A percentile compares a stretch with the other conserved stretches of the same genome.
These are phyloP conservation scores for Metschnikowia anglica DNA, from an alignment of 805 yeast species.

Conservation along the genomic window DNA sequence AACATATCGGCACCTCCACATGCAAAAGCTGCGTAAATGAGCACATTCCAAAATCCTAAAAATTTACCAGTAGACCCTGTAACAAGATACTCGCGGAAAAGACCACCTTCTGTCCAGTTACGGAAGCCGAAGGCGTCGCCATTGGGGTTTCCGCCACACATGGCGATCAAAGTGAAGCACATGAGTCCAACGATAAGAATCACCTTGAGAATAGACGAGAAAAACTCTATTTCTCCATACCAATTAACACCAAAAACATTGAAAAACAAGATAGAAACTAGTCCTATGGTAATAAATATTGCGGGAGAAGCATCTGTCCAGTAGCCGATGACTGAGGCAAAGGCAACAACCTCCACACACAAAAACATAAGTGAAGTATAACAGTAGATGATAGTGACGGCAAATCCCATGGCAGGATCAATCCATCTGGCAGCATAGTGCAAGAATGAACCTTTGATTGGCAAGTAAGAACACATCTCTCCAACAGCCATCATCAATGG, in stretches of 20 bases:
- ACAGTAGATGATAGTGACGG: conserved; percentile 33
- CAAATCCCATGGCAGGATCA: conserved; percentile 39
- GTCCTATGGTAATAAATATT: conserved; percentile 30
- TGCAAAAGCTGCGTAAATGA: conserved; percentile 64
- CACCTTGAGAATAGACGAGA: conserved; percentile 23
- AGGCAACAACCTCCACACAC: conserved; percentile 35
- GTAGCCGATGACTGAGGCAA: conserved; percentile 30
- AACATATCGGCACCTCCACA: conserved; percentile 51
- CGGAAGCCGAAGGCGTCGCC: conserved; percentile 36
- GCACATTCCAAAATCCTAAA: conserved; percentile 60
- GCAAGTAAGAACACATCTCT: conserved; percentile 39
- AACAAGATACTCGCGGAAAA: conserved; percentile 28
- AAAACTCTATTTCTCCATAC: conserved; percentile 24
- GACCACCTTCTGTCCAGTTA: conserved; percentile 37
- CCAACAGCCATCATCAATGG: conserved; percentile 39
- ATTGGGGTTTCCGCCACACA: conserved; percentile 41
- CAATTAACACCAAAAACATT: conserved; percentile 28
- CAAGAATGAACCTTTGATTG: conserved; percentile 36
- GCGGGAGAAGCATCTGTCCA: conserved; percentile 37
- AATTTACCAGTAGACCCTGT: conserved; percentile 60
- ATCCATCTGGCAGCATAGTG: conserved; percentile 37
- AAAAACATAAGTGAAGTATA: conserved; percentile 36
- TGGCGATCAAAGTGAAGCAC: conserved; percentile 35
- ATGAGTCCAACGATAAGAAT: conserved; percentile 38
- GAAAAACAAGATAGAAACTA: conserved; percentile 30